These are phyloP conservation scores for Rhodamnia rubescens DNA, from an alignment of 345 rosid genomes.

Conservation along the genomic window DNA sequence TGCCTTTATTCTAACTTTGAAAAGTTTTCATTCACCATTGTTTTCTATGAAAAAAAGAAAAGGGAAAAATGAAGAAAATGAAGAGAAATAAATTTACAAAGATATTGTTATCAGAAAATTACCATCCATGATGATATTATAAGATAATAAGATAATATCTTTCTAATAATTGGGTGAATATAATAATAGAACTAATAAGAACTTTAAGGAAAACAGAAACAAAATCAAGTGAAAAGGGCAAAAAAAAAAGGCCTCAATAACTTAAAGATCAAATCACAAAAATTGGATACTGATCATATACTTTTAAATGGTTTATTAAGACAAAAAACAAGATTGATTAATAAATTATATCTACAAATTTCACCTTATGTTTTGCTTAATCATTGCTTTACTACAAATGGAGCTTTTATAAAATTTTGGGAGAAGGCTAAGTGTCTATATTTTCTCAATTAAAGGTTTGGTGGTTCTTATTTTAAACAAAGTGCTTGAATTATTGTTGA, in stretches of 20 bases:
- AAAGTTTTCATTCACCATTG: neutral
- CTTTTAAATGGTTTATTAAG: too few species aligned
- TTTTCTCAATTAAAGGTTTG: too few species aligned
- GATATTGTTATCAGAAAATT: neutral
- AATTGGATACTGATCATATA: too few species aligned
- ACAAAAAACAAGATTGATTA: neutral
- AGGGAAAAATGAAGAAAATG: neutral
- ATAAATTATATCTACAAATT: neutral
- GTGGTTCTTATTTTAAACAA: too few species aligned
- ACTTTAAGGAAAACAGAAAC: neutral
- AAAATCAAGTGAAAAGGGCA: neutral
- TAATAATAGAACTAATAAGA: neutral
- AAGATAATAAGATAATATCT: neutral
- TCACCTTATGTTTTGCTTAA: neutral
- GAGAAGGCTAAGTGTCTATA: too few species aligned
- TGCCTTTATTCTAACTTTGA: neutral
- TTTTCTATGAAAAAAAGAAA: neutral
- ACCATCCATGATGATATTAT: neutral
- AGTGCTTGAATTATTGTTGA: too few species aligned
- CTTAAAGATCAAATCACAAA: neutral
- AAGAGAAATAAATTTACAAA: neutral
- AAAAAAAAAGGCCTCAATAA: neutral
- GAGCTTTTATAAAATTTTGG: neutral
- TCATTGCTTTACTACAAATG: neutral
- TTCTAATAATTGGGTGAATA: neutral